phyloP scores from a whole-genome alignment of 371 early-diverging fungal species.

The Syncephalis plumigaleata region DNA sequence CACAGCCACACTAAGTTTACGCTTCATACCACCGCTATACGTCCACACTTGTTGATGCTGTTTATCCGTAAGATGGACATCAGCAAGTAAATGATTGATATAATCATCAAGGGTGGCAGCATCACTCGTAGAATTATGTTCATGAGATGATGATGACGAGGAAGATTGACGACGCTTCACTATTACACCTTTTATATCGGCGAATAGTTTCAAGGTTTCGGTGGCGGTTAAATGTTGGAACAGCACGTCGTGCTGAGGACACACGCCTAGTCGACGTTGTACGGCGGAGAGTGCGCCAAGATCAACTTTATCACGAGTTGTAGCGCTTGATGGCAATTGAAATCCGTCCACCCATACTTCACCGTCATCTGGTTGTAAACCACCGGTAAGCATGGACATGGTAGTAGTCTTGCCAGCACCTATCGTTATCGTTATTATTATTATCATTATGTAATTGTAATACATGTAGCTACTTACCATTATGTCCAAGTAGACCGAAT shows the following conservation, averaged over 20 bases:
- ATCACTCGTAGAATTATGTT: no score
- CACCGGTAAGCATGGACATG: conserved; percentile 30
- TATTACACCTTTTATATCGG: conserved; percentile 36
- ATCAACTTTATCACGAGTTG: conserved; percentile 5
- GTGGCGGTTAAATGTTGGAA: conserved; percentile 35
- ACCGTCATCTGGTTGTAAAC: conserved; percentile 12
- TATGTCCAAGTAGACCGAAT: conserved; percentile 18
- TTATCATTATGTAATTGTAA: no score
- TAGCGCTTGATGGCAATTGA: conserved; percentile 8
- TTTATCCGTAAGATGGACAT: conserved; percentile 24
- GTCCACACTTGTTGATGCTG: conserved; percentile 27
- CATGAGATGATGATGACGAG: conserved; percentile 1
- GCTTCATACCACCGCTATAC: conserved; percentile 53
- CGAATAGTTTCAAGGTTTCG: conserved; percentile 36
- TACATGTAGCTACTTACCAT: conserved; percentile 4
- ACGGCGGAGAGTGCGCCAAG: conserved; percentile 12
- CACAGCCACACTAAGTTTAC: conserved; percentile 44
- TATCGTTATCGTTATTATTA: no score
- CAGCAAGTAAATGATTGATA: conserved; percentile 24
- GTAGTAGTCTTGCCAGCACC: conserved; percentile 43
- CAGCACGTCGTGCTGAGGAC: conserved; percentile 33
- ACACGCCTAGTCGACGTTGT: conserved; percentile 17
- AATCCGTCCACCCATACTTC: conserved; percentile 13
- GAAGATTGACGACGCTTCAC: conserved; percentile 5
- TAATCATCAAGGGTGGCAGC: conserved; percentile 15